Evolutionary conservation across 768 basidiomycete species (phyloP), one percentile per base, ranked within the genome.

Genomic region (Leccinum longicurvipes): DNA sequence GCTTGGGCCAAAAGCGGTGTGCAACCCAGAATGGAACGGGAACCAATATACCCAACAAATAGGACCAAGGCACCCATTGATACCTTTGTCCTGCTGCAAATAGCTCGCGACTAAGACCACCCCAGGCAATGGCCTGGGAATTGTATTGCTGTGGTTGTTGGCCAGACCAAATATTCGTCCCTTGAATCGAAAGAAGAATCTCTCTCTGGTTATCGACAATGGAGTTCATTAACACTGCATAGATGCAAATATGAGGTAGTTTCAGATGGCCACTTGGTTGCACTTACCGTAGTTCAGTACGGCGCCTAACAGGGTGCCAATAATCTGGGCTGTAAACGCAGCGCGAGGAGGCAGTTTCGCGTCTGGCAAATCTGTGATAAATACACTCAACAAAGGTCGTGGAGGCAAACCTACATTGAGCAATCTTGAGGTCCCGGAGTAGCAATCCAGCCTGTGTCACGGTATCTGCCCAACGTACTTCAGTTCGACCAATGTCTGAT

Each of bases 341-440:
- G 79, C 76, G 14, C 85, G 82, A 23, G 86, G 84, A 25, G 87
- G 85, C 42, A 89, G 79, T 68, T 87, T 86, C 1, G 81, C 60
- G 54, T 62, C 78, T 62, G 3, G 73, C 77, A 50, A 79, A 46
- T 27, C 10, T 44, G 24, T 41, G 21, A 25, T 27, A 39, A 77
- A 66, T 77, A 75, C 67, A 76, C 76, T 45, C 75, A 75, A 70
- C 68, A 47, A 24, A 47, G n/a, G 10, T 36, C 24, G 25, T 44
- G 25, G 27, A 31, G 27, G 2, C 6, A 24, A n/a, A 36, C 59
- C 12, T 54, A 63, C 66, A 67, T 60, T 64, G 70, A 54, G 51
- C 62, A 24, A 67, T 79, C 67, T 85, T 86, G 23, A 85, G 72
- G 62, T 85, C 84, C 21, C 81, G 76, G 56, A 83, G 76, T 27